Evolutionary conservation across 108 stramenopile genomes (phyloP), one percentile per base, ranked within the genome.

Genomic region (Cyclotella atomus): DNA sequence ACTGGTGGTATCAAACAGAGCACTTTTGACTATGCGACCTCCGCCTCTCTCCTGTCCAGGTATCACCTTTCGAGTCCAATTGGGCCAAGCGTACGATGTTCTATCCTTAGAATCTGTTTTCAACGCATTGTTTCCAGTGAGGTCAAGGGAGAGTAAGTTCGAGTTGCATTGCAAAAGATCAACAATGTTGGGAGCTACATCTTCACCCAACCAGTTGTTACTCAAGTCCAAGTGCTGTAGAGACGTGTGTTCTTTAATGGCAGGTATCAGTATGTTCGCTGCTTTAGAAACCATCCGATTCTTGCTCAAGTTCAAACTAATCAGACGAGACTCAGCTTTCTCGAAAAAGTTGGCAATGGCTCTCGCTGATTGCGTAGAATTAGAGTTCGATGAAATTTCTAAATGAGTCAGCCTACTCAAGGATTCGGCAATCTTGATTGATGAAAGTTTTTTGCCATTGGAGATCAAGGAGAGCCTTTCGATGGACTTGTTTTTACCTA

Each of bases 121-220:
- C n/a, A 49, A 17, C 16, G 17, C 9, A 4, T n/a, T 49, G n/a
- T 49, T 54, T 14, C 66, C 49, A 52, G 32, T 54, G 28, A 52
- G 21, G 19, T 68, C 66, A 0, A 53, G 49, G 12, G 66, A 29
- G 20, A 61, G 59, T 2, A 71, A 59, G 17, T 41, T 61, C 2
- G 46, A 44, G 71, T 71, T 71, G 8, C 61, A 24, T 24, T 61
- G 47, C 71, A 71, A 17, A 33, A 49, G 46, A 33, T 71, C 71
- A 25, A 62, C 33, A 24, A 71, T 17, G 1, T 1, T 27, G 35
- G 59, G 71, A 3, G 60, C 60, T 9, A 59, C 27, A 34, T 3
- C 25, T 10, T 60, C 57, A 8, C 8, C 15, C 46, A 71, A 36
- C 25, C 14, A 34, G 45, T 71, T 71, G 27, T 44, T 7, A 16